A percentile compares a stretch with the other conserved stretches of the same genome.
These are phyloP conservation scores for Capronia epimyces DNA, from an alignment of 2,329 filamentous ascomycete species.

Conservation along the genomic window DNA sequence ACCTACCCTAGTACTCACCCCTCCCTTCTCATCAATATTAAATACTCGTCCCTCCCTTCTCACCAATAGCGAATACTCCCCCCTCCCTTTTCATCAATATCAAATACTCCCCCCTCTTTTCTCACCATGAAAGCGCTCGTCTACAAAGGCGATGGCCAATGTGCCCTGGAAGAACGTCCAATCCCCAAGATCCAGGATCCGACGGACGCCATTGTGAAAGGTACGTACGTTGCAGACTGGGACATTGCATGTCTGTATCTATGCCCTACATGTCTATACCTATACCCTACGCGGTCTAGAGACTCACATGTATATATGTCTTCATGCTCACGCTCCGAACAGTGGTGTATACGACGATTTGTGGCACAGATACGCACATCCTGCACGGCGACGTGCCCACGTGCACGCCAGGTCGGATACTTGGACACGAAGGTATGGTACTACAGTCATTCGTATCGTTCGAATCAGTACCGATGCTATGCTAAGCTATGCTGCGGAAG, in stretches of 20 bases:
- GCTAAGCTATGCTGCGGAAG: too few relatives aligned
- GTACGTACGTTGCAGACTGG: too few relatives aligned
- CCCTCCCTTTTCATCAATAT: too few relatives aligned
- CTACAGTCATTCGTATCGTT: neutral
- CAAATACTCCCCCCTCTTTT: too few relatives aligned
- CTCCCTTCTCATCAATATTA: too few relatives aligned
- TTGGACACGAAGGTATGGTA: constrained; percentile 50
- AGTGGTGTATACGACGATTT: constrained; percentile 48
- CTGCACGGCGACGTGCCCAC: constrained; percentile 50
- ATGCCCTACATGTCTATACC: too few relatives aligned
- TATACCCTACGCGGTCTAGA: too few relatives aligned
- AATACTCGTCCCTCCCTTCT: too few relatives aligned
- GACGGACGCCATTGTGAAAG: constrained; percentile 47
- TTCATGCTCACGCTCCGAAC: neutral
- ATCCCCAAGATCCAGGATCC: constrained; percentile 40
- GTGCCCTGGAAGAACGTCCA: constrained; percentile 41
- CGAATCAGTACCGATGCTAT: too few relatives aligned
- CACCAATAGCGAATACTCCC: too few relatives aligned
- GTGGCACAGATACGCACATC: constrained; percentile 54
- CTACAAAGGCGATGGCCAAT: constrained; percentile 35
- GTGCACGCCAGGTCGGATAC: constrained; percentile 42
- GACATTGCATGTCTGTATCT: too few relatives aligned
- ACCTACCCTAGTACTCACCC: too few relatives aligned
- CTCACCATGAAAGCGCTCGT: constrained; percentile 46
- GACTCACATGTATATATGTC: neutral